Evolutionary conservation across 1,284 basidiomycete species (phyloP).

Genomic region (Nidula niveotomentosa): DNA sequence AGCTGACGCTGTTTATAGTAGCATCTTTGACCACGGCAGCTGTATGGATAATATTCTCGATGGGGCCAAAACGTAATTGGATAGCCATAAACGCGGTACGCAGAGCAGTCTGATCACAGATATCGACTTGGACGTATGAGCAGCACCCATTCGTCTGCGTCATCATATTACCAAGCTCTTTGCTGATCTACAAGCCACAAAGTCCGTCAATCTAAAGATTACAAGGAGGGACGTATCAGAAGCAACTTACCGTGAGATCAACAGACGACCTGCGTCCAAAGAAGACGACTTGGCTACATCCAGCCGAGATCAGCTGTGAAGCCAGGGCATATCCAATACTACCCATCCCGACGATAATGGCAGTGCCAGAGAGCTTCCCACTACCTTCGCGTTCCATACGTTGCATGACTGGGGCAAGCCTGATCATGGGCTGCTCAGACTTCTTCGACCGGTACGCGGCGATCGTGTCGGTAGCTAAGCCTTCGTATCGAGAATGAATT

Average conservation of each 20-base stretch:
- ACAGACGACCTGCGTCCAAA: slow-evolving; percentile 16
- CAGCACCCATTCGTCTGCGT: slow-evolving; percentile 9
- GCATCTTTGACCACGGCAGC: slow-evolving; percentile 21
- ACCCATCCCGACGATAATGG: slow-evolving; percentile 28
- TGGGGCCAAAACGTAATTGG: slow-evolving; percentile 12
- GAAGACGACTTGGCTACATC: slow-evolving; percentile 18
- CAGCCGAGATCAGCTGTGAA: slow-evolving; percentile 16
- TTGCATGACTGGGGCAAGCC: slow-evolving; percentile 17
- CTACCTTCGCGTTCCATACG: slow-evolving; percentile 1
- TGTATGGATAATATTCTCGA: slow-evolving; percentile 25
- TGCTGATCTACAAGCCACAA: slow-evolving; percentile 6
- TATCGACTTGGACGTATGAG: slow-evolving; percentile 21
- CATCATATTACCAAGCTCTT: slow-evolving; percentile 10
- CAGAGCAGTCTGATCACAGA: slow-evolving; percentile 14
- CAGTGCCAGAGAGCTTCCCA: slow-evolving; percentile 13
- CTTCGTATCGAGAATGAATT: slow-evolving; percentile 10
- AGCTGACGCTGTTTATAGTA: slow-evolving; percentile 14
- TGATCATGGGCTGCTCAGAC: slow-evolving; percentile 8
- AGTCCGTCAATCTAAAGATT: background rate
- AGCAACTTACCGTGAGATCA: slow-evolving; percentile 10
- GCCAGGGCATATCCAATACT: slow-evolving; percentile 22
- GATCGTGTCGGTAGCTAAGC: slow-evolving; percentile 11
- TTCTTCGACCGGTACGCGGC: slow-evolving; percentile 16
- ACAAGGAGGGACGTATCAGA: background rate
- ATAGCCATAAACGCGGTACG: slow-evolving; percentile 16